Evolutionary conservation across 208 protist genomes (phyloP).

Genomic region (Leishmania major): DNA sequence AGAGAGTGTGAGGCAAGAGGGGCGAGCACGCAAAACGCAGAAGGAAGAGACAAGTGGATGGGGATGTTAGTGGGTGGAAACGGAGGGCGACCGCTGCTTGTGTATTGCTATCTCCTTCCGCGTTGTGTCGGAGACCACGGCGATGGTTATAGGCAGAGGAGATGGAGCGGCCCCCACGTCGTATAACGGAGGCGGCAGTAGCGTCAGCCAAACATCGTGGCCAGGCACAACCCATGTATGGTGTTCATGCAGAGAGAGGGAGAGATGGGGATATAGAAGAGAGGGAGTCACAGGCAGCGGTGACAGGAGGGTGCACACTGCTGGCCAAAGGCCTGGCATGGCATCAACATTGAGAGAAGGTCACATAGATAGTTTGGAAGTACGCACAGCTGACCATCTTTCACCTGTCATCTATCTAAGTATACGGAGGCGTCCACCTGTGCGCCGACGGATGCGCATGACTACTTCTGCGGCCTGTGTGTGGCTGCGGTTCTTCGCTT

Average conservation of each 20-base stretch:
- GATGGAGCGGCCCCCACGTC: background rate
- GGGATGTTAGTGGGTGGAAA: background rate
- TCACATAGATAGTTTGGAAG: background rate
- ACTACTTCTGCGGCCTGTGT: background rate
- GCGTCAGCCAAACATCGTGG: background rate
- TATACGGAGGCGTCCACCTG: background rate
- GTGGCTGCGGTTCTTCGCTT: background rate
- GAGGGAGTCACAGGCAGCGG: no score
- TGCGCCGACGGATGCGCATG: background rate
- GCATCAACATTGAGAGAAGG: background rate
- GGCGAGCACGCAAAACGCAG: no score
- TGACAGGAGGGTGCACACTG: background rate
- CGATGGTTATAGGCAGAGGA: background rate
- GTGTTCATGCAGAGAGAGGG: background rate
- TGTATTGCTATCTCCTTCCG: background rate
- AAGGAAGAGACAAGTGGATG: background rate
- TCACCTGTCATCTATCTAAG: background rate
- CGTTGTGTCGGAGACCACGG: background rate
- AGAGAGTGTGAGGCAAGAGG: background rate
- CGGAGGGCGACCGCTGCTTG: background rate
- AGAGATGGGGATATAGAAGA: background rate
- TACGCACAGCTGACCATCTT: background rate
- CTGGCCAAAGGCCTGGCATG: background rate
- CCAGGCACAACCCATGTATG: background rate
- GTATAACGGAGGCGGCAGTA: background rate